Evolutionary conservation across 2,329 filamentous ascomycete genomes (phyloP), one percentile per base, ranked within the genome.

Genomic region (Cladosporium sp.): DNA sequence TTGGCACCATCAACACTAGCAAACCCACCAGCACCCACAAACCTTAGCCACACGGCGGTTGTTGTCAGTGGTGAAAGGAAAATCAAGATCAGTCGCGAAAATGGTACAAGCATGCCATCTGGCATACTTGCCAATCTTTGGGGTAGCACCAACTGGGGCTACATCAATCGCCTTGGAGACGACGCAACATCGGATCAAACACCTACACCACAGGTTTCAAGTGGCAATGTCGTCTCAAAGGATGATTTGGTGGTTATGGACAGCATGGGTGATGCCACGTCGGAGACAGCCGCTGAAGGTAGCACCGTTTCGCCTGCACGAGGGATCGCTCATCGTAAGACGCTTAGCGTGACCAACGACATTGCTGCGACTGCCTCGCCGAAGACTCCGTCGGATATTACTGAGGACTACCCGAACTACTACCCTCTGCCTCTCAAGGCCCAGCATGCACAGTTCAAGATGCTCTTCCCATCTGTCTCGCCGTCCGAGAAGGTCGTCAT

Each of bases 121-220:
- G 91, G 90, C 14, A 86, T 97, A 61, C 84, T 96, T 78, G 92
- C 92, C 34, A 97, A 97, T 71, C 83, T 95, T 58, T 97, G 93
- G 93, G 93, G 93, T 51, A 95, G 87, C 68, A 88, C 86, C 59
- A 87, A 92, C 49, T 96, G 92, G 90, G 84, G 84, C 14, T 83
- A 84, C 63, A 75, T 88, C 60, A 88, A 88, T 64, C 80, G 81
- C 36, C 71, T 88, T 37, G 83, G 78, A 19, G 82, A 83, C 47
- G 80, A 83, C n/a, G 66, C 78, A 28, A 74, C 74, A 49, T 58
- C 63, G 15, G 55, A 39, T 52, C 69, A 64, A 64, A 66, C 58
- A 8, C 36, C 40, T 5, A 28, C 22, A 15, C 19, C 37, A 14
- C 15, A n/a, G n/a, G 17, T 14, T 15, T 20, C 30, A 30, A 43